Evolutionary conservation across 306 rosid genomes (phyloP).

Genomic region (Argentina anserina): DNA sequence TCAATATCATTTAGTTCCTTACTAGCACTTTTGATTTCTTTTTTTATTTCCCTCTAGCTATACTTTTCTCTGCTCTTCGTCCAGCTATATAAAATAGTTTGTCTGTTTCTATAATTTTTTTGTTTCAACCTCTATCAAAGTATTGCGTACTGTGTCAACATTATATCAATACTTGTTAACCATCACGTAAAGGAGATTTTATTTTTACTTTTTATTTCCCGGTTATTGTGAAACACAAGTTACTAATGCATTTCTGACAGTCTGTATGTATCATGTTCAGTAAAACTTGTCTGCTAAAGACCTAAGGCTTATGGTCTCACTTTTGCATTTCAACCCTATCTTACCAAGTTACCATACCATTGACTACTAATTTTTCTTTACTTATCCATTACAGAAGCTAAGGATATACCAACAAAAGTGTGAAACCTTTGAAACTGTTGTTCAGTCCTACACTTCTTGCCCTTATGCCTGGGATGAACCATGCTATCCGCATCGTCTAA

Average conservation of each 20-base stretch:
- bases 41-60: not conserved
- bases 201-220: not conserved
- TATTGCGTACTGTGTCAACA: not conserved
- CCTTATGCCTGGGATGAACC: slow-evolving; percentile 98
- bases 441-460: slow-evolving; percentile 70
- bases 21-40: not conserved
- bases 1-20: not conserved
- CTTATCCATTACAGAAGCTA: slow-evolving; percentile 57
- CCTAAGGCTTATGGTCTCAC: not conserved
- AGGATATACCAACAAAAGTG: slow-evolving; percentile 89
- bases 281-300: not conserved
- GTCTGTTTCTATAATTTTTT: not conserved
- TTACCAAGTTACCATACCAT: not conserved
- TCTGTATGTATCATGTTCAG: not conserved
- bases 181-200: not conserved
- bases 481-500: slow-evolving; percentile 82
- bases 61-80: not conserved
- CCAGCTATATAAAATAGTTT: not conserved
- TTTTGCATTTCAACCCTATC: not conserved
- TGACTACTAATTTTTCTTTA: slow-evolving; percentile 17
- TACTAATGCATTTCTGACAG: not conserved
- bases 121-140: not conserved
- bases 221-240: not conserved
- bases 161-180: not conserved
- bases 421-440: slow-evolving; percentile 75